These are phyloP conservation scores for Venturiaceae sp. DNA, from an alignment of 2,329 filamentous ascomycete genomes.

Conservation along the genomic window DNA sequence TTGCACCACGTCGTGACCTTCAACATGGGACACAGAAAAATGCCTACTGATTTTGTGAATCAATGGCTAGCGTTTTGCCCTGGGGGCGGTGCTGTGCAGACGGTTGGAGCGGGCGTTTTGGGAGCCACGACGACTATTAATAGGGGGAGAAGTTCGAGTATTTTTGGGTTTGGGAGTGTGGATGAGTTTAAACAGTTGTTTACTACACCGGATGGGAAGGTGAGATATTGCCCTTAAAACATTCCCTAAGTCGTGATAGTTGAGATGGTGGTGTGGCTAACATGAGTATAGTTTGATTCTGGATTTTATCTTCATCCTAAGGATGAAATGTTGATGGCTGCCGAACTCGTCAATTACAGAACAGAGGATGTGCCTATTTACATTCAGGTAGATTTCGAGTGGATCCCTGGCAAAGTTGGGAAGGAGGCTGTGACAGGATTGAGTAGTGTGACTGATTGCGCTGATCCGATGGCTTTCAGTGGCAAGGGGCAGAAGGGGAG, in stretches of 20 bases:
- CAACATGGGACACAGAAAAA: neutral
- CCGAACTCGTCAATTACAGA: slow-evolving; percentile 1
- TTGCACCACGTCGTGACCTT: slow-evolving; percentile 4
- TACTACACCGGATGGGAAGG: slow-evolving; percentile 3
- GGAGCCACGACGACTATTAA: too few species aligned
- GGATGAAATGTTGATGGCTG: neutral
- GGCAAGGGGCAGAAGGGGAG: too few species aligned
- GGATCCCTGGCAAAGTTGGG: neutral
- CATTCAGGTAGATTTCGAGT: neutral
- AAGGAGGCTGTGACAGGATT: neutral
- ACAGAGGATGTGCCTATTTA: neutral
- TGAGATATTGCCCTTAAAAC: too few species aligned
- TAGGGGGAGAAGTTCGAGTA: too few species aligned
- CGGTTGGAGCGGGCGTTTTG: too few species aligned
- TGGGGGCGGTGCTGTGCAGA: neutral
- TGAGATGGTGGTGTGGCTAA: too few species aligned
- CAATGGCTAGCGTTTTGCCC: neutral
- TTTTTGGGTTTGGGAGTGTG: neutral
- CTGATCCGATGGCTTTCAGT: too few species aligned
- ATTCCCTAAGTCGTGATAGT: too few species aligned
- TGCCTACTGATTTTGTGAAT: neutral
- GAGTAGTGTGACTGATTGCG: neutral
- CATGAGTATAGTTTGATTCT: neutral
- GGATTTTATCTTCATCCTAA: neutral
- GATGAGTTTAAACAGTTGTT: slow-evolving; percentile 3